phyloP scores from a whole-genome alignment of 495 filamentous ascomycete species.

The Xylaria cubensis region DNA sequence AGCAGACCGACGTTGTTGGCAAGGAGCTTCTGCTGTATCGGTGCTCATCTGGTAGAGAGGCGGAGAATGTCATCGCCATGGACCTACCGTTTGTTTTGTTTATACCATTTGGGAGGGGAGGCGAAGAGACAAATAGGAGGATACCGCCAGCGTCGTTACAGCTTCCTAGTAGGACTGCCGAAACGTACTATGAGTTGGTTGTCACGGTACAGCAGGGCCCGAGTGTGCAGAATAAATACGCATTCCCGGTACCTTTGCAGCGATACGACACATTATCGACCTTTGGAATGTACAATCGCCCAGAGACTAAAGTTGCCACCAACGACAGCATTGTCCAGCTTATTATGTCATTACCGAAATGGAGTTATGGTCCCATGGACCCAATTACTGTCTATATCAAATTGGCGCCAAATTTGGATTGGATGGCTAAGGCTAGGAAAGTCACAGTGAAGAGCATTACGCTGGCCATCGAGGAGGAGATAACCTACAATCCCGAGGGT shows the following conservation, averaged over 20 bases:
- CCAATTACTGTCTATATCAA: constrained; percentile 96
- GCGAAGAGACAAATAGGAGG: constrained; percentile 83
- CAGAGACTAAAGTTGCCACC: constrained; percentile 82
- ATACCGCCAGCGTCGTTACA: constrained; percentile 94
- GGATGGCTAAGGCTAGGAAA: constrained; percentile 84
- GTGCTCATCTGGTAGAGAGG: constrained; percentile 80
- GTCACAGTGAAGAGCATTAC: constrained; percentile 95
- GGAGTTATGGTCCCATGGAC: constrained; percentile 96
- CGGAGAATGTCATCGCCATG: constrained; percentile 92
- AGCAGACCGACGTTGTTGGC: constrained; percentile 89
- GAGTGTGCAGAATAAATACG: constrained; percentile 83
- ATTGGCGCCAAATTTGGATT: constrained; percentile 88
- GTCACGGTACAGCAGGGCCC: constrained; percentile 93
- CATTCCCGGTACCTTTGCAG: constrained; percentile 88
- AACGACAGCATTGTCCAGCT: constrained; percentile 91
- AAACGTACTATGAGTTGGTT: constrained; percentile 96
- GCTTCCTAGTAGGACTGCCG: constrained; percentile 87
- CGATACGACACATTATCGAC: constrained; percentile 97
- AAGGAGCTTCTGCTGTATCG: constrained; percentile 94
- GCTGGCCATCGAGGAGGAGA: constrained; percentile 93
- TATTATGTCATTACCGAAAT: constrained; percentile 87
- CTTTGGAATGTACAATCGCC: constrained; percentile 99
- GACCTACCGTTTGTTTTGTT: constrained; percentile 96
- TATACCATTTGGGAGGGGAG: constrained; percentile 91
- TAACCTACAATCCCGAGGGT: constrained; percentile 97